These are phyloP conservation scores for Medicago ruthenica DNA, from an alignment of 306 rosid genomes.

Conservation along the genomic window DNA sequence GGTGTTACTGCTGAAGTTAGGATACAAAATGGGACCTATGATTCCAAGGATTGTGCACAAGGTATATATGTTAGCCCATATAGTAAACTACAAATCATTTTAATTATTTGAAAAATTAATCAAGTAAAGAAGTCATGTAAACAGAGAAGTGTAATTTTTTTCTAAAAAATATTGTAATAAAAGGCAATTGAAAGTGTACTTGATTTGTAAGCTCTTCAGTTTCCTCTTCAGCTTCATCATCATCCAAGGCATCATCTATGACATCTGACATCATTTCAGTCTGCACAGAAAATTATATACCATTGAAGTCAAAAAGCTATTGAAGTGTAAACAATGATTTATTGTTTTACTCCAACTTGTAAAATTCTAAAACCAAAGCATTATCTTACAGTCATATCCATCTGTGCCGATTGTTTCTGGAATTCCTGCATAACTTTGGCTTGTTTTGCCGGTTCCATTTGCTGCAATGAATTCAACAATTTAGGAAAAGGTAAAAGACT, in stretches of 20 bases:
- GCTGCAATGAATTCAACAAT: slow-evolving; percentile 65
- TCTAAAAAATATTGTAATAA: neutral
- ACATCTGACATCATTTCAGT: slow-evolving; percentile 99
- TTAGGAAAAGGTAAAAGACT: slow-evolving; percentile 29
- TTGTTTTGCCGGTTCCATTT: slow-evolving; percentile 92
- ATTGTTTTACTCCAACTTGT: slow-evolving; percentile 14
- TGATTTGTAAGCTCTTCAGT: slow-evolving; percentile 93
- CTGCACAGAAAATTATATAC: slow-evolving; percentile 57
- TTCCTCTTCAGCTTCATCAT: slow-evolving; percentile 98
- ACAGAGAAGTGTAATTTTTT: neutral
- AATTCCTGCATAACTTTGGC: slow-evolving; percentile 78
- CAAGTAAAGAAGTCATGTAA: slow-evolving; percentile 4
- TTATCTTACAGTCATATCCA: slow-evolving; percentile 98
- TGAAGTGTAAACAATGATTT: slow-evolving; percentile 24
- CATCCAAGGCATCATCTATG: slow-evolving; percentile 91
- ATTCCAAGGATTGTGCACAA: slow-evolving; percentile 13
- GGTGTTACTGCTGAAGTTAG: neutral
- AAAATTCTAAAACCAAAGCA: slow-evolving; percentile 29
- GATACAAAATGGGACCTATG: neutral
- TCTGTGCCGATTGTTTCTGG: slow-evolving; percentile 98
- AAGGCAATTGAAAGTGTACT: slow-evolving; percentile 55
- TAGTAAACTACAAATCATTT: slow-evolving; percentile 15
- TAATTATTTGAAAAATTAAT: slow-evolving; percentile 21
- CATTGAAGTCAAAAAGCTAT: slow-evolving; percentile 39
- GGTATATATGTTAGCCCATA: slow-evolving; percentile 14